Base-by-base conservation (phyloP, 139 green algal species). In the Spirogloea muscicola region DNA sequence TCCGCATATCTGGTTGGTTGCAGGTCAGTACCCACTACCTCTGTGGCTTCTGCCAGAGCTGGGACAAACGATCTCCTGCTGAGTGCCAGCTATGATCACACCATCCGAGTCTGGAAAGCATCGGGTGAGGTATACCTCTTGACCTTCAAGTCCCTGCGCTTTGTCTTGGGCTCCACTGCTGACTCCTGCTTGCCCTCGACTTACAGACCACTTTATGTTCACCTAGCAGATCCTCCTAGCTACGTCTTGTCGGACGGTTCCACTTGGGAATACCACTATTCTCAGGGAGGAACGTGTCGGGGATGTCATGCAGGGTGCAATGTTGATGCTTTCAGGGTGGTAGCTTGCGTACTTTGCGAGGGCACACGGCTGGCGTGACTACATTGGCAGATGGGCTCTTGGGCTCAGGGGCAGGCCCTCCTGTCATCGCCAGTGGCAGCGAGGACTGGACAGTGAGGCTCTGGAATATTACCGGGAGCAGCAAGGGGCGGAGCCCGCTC, bases 51-150 rank as follows among this genome's bases (percentile, higher is more conserved):
- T 9, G 9, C 27, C 10, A 13, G 9, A 21, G 55, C 55, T 21
- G 55, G 31, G 10, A 13, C 9, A 44, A 16, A 16, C 10, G 10
- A 36, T 13, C 29, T 64, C 13, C 55, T 44, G 16, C 13, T 64
- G 55, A 64, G 55, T 16, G 27, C 29, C 55, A 64, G 55, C 31
- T 13, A 21, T 10, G 55, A 64, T 64, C 55, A 13, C 55, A 64
- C 55, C 55, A 64, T 64, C 31, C 55, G 55, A 27, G 9, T 64
- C n/a, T n/a, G n/a, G n/a, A n/a, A n/a, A n/a, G n/a, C n/a, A 64
- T 64, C 13, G 55, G 55, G 29, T 13, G 33, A 64, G 55, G 55
- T 64, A 9, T 27, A 16, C 29, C 33, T 10, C 55, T 64, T n/a
- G n/a, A n/a, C 10, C 55, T 38, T n/a, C 10, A 21, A 41, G 31